A percentile compares a stretch with the other conserved stretches of the same genome.
These are phyloP conservation scores for Leccinum barrowsii DNA, from an alignment of 768 basidiomycete species.

Conservation along the genomic window DNA sequence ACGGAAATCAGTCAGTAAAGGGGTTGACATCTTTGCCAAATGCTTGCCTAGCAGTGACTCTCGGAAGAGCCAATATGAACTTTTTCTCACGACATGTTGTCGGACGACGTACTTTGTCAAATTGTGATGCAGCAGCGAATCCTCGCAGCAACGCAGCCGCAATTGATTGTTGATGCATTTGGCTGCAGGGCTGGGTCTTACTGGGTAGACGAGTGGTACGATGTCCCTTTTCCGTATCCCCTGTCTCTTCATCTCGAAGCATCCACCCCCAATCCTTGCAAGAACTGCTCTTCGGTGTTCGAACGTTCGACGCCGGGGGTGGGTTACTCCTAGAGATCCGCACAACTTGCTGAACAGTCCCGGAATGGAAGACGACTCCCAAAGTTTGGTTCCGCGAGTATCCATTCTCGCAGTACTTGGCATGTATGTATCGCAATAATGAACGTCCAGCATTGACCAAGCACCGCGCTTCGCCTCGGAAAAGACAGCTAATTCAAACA, in stretches of 20 bases:
- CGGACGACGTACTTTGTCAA: neutral
- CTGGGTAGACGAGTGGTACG: neutral
- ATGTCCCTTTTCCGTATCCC: neutral
- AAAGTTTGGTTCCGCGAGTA: neutral
- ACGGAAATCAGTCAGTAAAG: neutral
- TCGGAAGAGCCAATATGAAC: neutral
- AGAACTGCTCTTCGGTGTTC: neutral
- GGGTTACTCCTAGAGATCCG: conserved; percentile 7
- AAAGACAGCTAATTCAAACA: conserved; percentile 4
- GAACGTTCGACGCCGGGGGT: neutral
- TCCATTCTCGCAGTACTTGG: neutral
- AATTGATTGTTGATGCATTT: neutral
- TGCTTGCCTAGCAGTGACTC: neutral
- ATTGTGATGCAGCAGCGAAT: conserved; percentile 1
- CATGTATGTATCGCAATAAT: neutral
- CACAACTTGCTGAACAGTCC: neutral
- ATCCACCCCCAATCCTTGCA: neutral
- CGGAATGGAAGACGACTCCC: conserved; percentile 1
- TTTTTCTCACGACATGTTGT: neutral
- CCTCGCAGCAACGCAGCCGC: conserved; percentile 1
- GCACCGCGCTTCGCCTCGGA: conserved; percentile 21
- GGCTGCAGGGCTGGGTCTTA: too few relatives aligned
- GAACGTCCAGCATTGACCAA: conserved; percentile 1
- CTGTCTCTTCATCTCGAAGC: neutral
- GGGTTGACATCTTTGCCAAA: neutral